Conservation (phyloP, 2,329 filamentous ascomycete species). For the Fusarium brevicatenulatum region DNA sequence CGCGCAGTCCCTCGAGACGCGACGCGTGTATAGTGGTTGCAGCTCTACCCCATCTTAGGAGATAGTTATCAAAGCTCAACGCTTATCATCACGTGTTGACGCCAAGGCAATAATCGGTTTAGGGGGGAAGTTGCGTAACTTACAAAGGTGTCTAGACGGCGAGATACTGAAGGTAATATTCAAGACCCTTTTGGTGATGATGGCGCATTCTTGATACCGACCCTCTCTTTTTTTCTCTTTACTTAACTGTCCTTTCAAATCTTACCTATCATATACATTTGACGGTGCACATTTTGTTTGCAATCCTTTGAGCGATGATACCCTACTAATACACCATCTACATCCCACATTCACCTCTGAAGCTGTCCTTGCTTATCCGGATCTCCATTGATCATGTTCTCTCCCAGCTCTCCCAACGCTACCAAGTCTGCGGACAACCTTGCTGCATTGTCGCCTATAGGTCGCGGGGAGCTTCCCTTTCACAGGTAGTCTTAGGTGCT, state of each 20-base stretch:
- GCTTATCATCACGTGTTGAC: conserved; percentile 32
- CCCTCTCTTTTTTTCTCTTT: conserved; percentile 20
- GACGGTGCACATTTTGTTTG: conserved; percentile 25
- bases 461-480: conserved; percentile 67
- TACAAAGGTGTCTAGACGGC: conserved; percentile 35
- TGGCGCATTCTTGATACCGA: conserved; percentile 33
- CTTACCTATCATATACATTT: conserved; percentile 12
- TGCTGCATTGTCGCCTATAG: conserved; percentile 61
- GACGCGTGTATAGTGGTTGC: conserved; percentile 47
- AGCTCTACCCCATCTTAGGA: conserved; percentile 4
- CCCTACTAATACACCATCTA: conserved; percentile 54
- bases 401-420: conserved; percentile 62
- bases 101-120: conserved; percentile 22
- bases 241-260: conserved; percentile 31
- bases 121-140: conserved; percentile 39
- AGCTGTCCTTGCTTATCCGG: conserved; percentile 39
- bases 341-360: conserved; percentile 49
- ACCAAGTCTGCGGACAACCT: conserved; percentile 75
- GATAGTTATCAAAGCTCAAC: neutral
- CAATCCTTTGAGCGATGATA: conserved; percentile 57
- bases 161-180: conserved; percentile 30
- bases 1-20: conserved; percentile 37
- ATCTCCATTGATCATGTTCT: conserved; percentile 63
- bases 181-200: conserved; percentile 37
- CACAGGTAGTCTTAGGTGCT: conserved; percentile 58